These are phyloP conservation scores for Schizonepeta tenuifolia DNA, from an alignment of 257 asterid species.

Conservation along the genomic window DNA sequence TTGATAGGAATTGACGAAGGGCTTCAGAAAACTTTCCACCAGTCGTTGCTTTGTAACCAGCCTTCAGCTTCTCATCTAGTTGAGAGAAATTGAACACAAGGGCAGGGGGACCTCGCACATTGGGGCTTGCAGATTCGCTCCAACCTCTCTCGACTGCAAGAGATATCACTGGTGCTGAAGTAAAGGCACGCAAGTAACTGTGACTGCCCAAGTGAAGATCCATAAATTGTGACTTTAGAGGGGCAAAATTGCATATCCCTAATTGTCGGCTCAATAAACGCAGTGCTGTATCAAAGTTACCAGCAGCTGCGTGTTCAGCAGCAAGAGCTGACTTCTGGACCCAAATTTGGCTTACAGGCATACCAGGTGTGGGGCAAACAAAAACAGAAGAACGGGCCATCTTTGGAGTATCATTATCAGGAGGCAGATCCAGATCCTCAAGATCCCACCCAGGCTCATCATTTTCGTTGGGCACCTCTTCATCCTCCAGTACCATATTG, in stretches of 20 bases:
- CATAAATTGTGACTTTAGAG: slow-evolving; percentile 60
- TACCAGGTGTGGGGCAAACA: slow-evolving; percentile 79
- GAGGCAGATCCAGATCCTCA: slow-evolving; percentile 91
- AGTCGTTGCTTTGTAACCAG: slow-evolving; percentile 78
- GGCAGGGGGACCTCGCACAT: slow-evolving; percentile 81
- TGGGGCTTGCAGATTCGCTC: slow-evolving; percentile 72
- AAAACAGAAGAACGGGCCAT: slow-evolving; percentile 66
- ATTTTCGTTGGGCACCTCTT: slow-evolving; percentile 55
- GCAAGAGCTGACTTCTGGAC: slow-evolving; percentile 88
- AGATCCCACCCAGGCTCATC: slow-evolving; percentile 95
- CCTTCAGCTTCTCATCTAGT: slow-evolving; percentile 77
- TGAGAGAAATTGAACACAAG: slow-evolving; percentile 70
- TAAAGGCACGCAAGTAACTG: slow-evolving; percentile 68
- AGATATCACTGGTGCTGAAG: slow-evolving; percentile 70
- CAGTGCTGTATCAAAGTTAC: slow-evolving; percentile 93
- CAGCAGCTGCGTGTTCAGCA: slow-evolving; percentile 95
- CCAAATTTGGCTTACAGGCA: slow-evolving; percentile 97
- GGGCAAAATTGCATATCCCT: slow-evolving; percentile 74
- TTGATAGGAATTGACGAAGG: slow-evolving; percentile 53
- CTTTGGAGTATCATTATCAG: slow-evolving; percentile 80
- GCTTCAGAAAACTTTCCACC: slow-evolving; percentile 82
- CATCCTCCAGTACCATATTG: slow-evolving; percentile 49
- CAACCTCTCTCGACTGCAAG: slow-evolving; percentile 87
- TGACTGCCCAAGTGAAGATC: slow-evolving; percentile 87
- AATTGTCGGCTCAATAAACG: slow-evolving; percentile 83